These are phyloP conservation scores for Chrysanthemum makinoi DNA, from an alignment of 129 eudicot species.

Conservation along the genomic window DNA sequence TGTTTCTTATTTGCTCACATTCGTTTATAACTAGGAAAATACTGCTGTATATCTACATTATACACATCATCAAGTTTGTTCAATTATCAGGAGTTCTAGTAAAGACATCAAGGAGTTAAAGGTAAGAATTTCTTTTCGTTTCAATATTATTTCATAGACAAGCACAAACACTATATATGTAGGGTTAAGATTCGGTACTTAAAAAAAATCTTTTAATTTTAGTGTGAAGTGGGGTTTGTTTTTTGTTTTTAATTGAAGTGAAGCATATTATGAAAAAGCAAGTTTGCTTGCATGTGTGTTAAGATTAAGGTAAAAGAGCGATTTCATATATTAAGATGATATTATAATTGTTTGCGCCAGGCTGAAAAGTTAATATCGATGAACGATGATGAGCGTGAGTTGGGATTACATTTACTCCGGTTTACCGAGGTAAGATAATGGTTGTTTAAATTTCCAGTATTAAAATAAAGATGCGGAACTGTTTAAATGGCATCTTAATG, in stretches of 20 bases:
- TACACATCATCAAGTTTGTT: neutral
- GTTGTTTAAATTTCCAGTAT: no score
- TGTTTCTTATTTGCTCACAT: slow-evolving; percentile 1
- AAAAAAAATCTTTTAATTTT: no score
- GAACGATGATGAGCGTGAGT: neutral
- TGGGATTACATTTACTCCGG: no score
- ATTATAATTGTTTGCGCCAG: neutral
- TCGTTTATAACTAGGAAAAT: neutral
- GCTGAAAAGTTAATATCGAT: neutral
- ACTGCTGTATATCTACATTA: neutral
- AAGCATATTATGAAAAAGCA: neutral
- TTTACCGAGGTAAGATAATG: no score
- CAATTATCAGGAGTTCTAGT: neutral
- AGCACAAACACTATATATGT: neutral
- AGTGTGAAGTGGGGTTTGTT: neutral
- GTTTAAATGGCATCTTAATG: neutral
- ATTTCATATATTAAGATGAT: neutral
- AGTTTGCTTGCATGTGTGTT: neutral
- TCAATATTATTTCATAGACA: neutral
- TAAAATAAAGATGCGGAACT: neutral
- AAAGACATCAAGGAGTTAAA: neutral
- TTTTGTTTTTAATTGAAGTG: neutral
- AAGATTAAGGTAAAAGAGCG: neutral
- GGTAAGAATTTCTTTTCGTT: neutral
- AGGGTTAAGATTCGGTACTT: no score